Base-by-base conservation (phyloP, 1,139 yeast genomes). In the Kurtzmaniella quercitrusa region DNA sequence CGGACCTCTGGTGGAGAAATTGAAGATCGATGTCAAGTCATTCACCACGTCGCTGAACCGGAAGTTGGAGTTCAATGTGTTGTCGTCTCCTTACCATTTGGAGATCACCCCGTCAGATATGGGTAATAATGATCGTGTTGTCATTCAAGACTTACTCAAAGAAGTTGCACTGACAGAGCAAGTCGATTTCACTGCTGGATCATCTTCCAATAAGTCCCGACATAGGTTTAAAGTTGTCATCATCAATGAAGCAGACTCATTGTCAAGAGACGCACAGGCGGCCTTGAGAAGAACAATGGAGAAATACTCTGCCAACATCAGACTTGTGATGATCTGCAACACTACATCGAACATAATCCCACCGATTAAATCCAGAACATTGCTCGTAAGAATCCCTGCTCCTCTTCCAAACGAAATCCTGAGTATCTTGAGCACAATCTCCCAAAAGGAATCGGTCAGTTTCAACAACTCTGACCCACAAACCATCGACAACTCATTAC, bases 241-340 rank as follows among this genome's bases (percentile, higher is more conserved):
- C 12, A 90, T 93, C 46, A 93, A 94, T 59, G 98, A 93, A 62
- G 98, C 98, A 0, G 97, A 93, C 53, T 77, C 89, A 1, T 75
- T 93, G 59, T 83, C 94, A 16, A 77, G 97, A 53, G 98, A 95
- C 60, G 98, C 98, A 0, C 98, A 93, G 62, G 97, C 97, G 12
- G 98, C 98, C 0, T 71, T 93, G 53, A 81, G 98, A 69, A 79
- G 98, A 63, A 93, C 99, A 1, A 94, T 93, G 98, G 99, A 93
- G 60, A 93, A 93, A 59, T 93, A 91, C 65, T 88, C 97, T 3
- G 77, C 85, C 18, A 91, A 89, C 58, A 81, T 93, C 54, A 77
- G 99, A 50, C 70, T 93, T 51, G 80, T 94, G 42, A 70, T 93
- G 70, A 76, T 93, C 27, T 88, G 96, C 55, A 93, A 88, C 59